Conservation (phyloP, 2,329 filamentous ascomycete species). For the Cryphonectria japonica region DNA sequence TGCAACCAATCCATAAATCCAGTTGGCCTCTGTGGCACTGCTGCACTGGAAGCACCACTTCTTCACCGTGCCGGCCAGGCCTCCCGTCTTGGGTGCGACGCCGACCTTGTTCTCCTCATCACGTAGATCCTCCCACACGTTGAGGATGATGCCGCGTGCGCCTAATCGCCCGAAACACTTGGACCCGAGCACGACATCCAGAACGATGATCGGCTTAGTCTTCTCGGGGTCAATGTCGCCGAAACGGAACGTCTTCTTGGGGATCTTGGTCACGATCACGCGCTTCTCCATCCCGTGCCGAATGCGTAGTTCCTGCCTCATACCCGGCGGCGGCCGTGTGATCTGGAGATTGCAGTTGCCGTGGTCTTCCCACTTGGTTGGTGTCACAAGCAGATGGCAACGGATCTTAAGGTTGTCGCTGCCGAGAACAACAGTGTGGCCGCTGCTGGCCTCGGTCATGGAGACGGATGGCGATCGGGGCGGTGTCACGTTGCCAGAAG, state of each 20-base stretch:
- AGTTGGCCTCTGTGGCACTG: slow-evolving; percentile 56
- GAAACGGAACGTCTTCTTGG: slow-evolving; percentile 50
- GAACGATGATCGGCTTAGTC: slow-evolving; percentile 63
- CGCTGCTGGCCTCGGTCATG: slow-evolving; percentile 53
- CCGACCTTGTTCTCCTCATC: slow-evolving; percentile 62
- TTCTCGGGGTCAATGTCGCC: slow-evolving; percentile 44
- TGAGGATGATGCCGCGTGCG: slow-evolving; percentile 83
- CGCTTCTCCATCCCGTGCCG: slow-evolving; percentile 79
- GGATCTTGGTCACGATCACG: slow-evolving; percentile 75
- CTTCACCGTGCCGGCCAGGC: slow-evolving; percentile 58
- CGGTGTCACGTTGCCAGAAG: slow-evolving; percentile 50
- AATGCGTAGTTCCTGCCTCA: slow-evolving; percentile 60
- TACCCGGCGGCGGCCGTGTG: slow-evolving; percentile 70
- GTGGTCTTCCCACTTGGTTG: slow-evolving; percentile 87
- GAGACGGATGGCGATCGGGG: slow-evolving; percentile 63
- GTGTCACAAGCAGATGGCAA: slow-evolving; percentile 77
- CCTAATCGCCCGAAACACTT: slow-evolving; percentile 84
- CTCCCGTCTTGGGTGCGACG: slow-evolving; percentile 54
- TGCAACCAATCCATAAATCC: slow-evolving; percentile 60
- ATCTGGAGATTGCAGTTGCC: slow-evolving; percentile 85
- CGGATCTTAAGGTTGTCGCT: slow-evolving; percentile 84
- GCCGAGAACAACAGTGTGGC: slow-evolving; percentile 60
- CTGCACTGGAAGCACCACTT: slow-evolving; percentile 68
- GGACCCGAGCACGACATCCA: slow-evolving; percentile 85
- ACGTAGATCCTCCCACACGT: slow-evolving; percentile 80